Evolutionary conservation across 2,329 filamentous ascomycete genomes (phyloP), one percentile per base, ranked within the genome.

Genomic region (Fusarium tuaranense): DNA sequence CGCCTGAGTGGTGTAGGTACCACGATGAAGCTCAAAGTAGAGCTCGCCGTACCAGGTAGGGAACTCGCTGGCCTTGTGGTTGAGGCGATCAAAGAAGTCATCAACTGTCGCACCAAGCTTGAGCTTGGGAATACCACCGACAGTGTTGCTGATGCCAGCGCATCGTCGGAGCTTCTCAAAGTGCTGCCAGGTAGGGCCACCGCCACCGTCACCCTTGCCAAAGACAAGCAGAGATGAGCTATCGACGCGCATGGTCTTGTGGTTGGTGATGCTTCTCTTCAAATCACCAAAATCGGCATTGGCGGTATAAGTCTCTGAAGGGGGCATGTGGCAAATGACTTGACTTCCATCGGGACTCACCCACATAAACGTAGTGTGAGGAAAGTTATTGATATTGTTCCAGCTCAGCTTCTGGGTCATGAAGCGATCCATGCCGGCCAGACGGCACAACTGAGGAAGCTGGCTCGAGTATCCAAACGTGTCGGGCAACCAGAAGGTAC

Each of bases 381-480:
- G 97, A 85, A 98, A 99, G 80, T 94, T 97, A 86, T 98, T 98
- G 88, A 98, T 98, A 82, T 98, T 98, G 87, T 98, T 98, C 97
- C 97, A 99, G 87, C 96, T 98, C 69, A 99, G 88, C 86, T 99
- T 99, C 83, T 99, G 97, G 0, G 97, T 99, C 80, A 99, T 93
- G 87, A 99, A 99, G 38, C 96, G 91, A 68, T 91, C 94, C 97
- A 99, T 98, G 22, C 95, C 96, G n/a, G 97, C 94, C 32, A 98
- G 87, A 5, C 96, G 93, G 81, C 95, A 98, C 48, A 99, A 87
- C 81, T 99, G 97, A 14, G 97, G 97, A 48, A 99, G 89, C 83
- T 99, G 97, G 60, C 93, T 93, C 0, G 95, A 98, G 84, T 99
- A 99, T 16, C 97, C 97, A 84, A 99, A 99, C 0, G 97, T 99